Percentiles rank a stretch among this genome's conserved stretches.
Evolutionary conservation across 805 yeast genomes (phyloP).

Genomic region (Monosporozyma servazzii): DNA sequence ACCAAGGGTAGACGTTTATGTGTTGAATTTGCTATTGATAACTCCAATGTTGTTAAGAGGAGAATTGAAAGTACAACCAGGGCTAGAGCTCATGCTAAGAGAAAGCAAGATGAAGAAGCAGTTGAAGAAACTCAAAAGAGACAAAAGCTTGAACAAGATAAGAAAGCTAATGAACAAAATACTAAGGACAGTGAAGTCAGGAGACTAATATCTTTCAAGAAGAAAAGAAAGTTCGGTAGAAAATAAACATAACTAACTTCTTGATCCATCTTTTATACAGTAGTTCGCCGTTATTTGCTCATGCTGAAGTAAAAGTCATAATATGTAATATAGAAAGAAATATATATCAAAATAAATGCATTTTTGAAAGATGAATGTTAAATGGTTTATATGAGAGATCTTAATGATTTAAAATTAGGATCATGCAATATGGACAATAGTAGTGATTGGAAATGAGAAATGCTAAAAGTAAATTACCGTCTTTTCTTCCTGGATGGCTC

Average conservation of each 20-base stretch:
- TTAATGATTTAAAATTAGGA: neutral
- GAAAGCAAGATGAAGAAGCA: conserved; percentile 21
- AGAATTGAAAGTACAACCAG: conserved; percentile 59
- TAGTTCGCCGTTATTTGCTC: neutral
- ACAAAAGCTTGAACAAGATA: conserved; percentile 21
- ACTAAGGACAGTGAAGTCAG: conserved; percentile 48
- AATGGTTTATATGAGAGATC: neutral
- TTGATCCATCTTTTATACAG: neutral
- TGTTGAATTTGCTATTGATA: conserved; percentile 93
- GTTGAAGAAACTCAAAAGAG: conserved; percentile 14
- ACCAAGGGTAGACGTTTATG: conserved; percentile 63
- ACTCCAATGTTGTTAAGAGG: conserved; percentile 87
- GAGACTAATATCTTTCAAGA: conserved; percentile 57
- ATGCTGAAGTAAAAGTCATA: neutral
- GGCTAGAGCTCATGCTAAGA: conserved; percentile 31
- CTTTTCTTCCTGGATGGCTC: conserved; percentile 27
- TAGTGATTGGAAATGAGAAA: neutral
- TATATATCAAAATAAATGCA: neutral
- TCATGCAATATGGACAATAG: neutral
- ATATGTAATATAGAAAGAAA: neutral
- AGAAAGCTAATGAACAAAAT: conserved; percentile 18
- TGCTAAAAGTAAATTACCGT: conserved; percentile 9
- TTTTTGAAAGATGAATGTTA: neutral
- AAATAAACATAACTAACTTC: conserved; percentile 9
- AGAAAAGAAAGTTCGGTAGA: conserved; percentile 50